Base-by-base conservation (phyloP, 2,329 filamentous ascomycete genomes). In the Botryosphaeria dothidea region DNA sequence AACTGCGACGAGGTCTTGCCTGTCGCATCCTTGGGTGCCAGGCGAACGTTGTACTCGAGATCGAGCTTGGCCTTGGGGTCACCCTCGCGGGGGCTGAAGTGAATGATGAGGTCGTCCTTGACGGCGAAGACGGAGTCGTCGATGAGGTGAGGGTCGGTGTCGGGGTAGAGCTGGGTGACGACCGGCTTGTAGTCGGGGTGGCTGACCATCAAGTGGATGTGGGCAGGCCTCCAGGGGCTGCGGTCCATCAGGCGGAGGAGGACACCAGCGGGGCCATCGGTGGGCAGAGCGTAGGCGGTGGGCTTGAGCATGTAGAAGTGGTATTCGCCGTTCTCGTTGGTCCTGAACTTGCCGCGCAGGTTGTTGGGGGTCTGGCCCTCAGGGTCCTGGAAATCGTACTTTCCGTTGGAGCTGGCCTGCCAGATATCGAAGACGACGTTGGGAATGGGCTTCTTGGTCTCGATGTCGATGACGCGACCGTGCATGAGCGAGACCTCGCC, bases 351-450 rank as follows among this genome's bases (percentile, higher is more conserved):
- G 75, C 90, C 90, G 48, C 90, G 86, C 46, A 92, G 83, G 82
- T 92, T 92, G 84, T 92, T 90, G 74, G 86, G 86, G 57, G 80
- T 79, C 82, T 92, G 89, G 79, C 87, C 87, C 65, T 88, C 84
- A 0, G 88, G 89, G 77, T 92, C 90, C 78, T 91, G 88, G 83
- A 90, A 87, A 73, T 91, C 89, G 82, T 92, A 92, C 75, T 89
- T 88, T 76, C 89, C 90, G 80, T 92, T 92, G 76, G 88, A 83
- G 69, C 86, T 89, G 58, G 90, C 89, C 75, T 92, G 88, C 90
- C 90, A 92, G 81, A 92, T 89, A 74, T 92, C 90, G 71, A 92
- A 87, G 68, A 91, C 87, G 70, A 89, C 90, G 71, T 83, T 81
- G 63, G 83, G 84, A 71, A 92, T 88, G 67, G 87, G 87, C 79